Conservation (phyloP, 2,329 filamentous ascomycete species). For the Cytospora chrysosperma region DNA sequence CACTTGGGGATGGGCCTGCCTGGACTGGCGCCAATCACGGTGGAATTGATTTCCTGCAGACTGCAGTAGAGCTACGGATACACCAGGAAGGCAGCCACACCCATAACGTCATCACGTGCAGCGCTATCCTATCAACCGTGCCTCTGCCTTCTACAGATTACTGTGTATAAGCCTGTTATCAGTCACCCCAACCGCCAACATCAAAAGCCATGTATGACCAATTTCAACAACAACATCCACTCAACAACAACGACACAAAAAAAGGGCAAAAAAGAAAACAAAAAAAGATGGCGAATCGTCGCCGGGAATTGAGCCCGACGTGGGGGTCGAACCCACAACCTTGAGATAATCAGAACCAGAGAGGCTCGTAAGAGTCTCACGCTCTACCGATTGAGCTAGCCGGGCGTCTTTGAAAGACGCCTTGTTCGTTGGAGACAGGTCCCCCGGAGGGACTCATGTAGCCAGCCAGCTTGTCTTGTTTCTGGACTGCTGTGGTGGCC, state of each 20-base stretch:
- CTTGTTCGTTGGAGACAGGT: constrained; percentile 1
- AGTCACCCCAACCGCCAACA: too few species aligned
- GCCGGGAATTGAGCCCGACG: constrained; percentile 31
- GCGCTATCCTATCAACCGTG: not conserved
- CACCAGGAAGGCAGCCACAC: not conserved
- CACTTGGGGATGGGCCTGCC: not conserved
- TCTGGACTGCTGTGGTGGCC: not conserved
- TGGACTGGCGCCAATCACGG: constrained; percentile 23
- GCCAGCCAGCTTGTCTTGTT: not conserved
- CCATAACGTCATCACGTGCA: constrained; percentile 5
- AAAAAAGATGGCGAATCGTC: constrained; percentile 14
- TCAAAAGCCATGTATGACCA: too few species aligned
- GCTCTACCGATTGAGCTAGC: constrained; percentile 72
- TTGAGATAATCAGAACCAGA: constrained; percentile 15
- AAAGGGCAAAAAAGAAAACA: not conserved
- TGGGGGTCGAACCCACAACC: constrained; percentile 29
- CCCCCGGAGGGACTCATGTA: not conserved
- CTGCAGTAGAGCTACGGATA: not conserved
- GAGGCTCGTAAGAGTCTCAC: constrained; percentile 60
- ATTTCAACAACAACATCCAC: too few species aligned
- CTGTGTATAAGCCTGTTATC: too few species aligned
- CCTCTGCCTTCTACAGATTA: too few species aligned
- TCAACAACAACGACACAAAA: not conserved
- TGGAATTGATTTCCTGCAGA: constrained; percentile 13
- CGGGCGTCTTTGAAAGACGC: constrained; percentile 38